phyloP scores from a whole-genome alignment of 768 basidiomycete genomes.

The Filobasidium wieringae region DNA sequence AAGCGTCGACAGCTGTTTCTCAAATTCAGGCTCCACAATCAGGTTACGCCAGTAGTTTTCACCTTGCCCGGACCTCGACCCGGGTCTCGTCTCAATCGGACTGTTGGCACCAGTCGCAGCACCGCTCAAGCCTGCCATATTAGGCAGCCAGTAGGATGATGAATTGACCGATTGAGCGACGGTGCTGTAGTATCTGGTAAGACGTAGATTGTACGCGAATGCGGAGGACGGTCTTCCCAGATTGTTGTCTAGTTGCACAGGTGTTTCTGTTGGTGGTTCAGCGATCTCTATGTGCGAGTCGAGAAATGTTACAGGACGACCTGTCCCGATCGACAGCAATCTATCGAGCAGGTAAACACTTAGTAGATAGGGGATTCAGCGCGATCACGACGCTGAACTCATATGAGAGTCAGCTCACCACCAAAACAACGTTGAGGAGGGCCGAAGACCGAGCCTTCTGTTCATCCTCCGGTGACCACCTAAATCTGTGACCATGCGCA shows the following conservation, averaged over 20 bases:
- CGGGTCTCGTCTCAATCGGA: neutral
- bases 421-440: constrained; percentile 6
- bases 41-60: too few species aligned
- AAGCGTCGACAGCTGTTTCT: too few species aligned
- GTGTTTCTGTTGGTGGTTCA: neutral
- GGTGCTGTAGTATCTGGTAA: constrained; percentile 5
- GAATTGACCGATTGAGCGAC: constrained; percentile 6
- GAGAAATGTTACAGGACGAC: constrained; percentile 5
- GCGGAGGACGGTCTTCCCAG: constrained; percentile 4
- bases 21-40: too few species aligned
- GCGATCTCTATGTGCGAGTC: constrained; percentile 9
- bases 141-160: constrained; percentile 4
- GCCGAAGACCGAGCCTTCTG: neutral
- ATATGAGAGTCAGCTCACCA: neutral
- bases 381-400: neutral
- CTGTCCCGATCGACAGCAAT: constrained; percentile 6
- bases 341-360: constrained; percentile 8
- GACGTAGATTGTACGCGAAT: constrained; percentile 6
- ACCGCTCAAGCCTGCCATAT: neutral
- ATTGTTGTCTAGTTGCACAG: neutral
- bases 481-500: constrained; percentile 7
- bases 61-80: too few species aligned
- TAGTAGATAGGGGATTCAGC: too few species aligned
- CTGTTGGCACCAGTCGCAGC: neutral
- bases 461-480: constrained; percentile 7